Conservation (phyloP, 1,284 basidiomycete genomes). For the Papiliotrema laurentii region DNA sequence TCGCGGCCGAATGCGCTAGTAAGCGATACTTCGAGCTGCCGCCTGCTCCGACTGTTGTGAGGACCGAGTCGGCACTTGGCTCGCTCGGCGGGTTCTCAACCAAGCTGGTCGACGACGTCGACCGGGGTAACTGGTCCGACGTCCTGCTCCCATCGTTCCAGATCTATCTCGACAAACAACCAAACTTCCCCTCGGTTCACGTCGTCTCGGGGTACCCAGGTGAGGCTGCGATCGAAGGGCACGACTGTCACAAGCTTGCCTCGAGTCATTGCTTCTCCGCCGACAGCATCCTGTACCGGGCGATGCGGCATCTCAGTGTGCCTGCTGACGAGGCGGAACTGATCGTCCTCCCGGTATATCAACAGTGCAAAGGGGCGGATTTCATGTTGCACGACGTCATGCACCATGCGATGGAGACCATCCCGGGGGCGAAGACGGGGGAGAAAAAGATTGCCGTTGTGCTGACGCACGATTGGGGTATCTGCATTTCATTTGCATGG, state of each 20-base stretch:
- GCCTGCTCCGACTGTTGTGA: slow-evolving; percentile 11
- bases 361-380: slow-evolving; percentile 41
- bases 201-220: slow-evolving; percentile 36
- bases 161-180: slow-evolving; percentile 28
- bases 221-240: slow-evolving; percentile 34
- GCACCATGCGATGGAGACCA: slow-evolving; percentile 35
- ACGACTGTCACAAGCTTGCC: slow-evolving; percentile 39
- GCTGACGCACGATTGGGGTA: slow-evolving; percentile 52
- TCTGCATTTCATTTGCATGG: slow-evolving; percentile 45
- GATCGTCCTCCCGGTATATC: slow-evolving; percentile 49
- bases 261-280: slow-evolving; percentile 45
- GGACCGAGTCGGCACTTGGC: slow-evolving; percentile 18
- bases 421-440: slow-evolving; percentile 36
- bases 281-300: slow-evolving; percentile 44
- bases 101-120: slow-evolving; percentile 26
- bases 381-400: slow-evolving; percentile 47
- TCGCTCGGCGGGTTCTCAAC: slow-evolving; percentile 19
- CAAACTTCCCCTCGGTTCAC: slow-evolving; percentile 43
- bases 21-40: slow-evolving; percentile 34
- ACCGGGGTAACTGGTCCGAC: slow-evolving; percentile 35
- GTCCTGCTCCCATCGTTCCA: slow-evolving; percentile 42
- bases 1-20: slow-evolving; percentile 41
- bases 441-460: slow-evolving; percentile 40
- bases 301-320: slow-evolving; percentile 39
- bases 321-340: slow-evolving; percentile 49